These are phyloP conservation scores for Hymenochaete sp. DNA, from an alignment of 1,284 basidiomycete species.

Conservation along the genomic window DNA sequence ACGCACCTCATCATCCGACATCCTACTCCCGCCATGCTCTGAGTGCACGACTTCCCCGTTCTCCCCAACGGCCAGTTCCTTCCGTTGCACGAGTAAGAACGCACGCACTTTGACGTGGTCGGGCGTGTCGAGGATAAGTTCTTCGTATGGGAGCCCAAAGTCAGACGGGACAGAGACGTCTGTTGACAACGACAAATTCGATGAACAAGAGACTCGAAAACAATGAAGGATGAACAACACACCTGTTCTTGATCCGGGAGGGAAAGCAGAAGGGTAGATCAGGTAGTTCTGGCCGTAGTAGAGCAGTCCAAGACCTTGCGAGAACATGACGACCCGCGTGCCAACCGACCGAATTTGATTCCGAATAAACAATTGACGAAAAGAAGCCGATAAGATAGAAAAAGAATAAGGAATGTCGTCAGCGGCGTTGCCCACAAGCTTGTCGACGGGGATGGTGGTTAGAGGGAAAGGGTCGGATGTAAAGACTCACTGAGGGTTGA, in stretches of 20 bases:
- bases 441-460: too few species aligned
- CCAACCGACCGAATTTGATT: conserved; percentile 4
- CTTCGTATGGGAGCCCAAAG: conserved; percentile 65
- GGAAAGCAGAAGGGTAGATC: conserved; percentile 86
- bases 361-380: background rate
- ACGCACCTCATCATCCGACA: conserved; percentile 26
- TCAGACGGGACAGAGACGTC: conserved; percentile 67
- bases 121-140: conserved; percentile 56
- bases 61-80: conserved; percentile 26
- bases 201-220: too few species aligned
- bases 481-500: conserved; percentile 51
- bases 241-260: conserved; percentile 75
- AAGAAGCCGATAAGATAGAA: background rate
- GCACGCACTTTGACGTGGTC: conserved; percentile 53
- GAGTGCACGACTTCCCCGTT: conserved; percentile 19
- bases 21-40: conserved; percentile 17
- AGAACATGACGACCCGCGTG: conserved; percentile 1
- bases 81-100: conserved; percentile 50
- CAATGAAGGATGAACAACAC: too few species aligned
- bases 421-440: too few species aligned
- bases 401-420: background rate
- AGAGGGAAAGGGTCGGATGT: background rate
- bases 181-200: conserved; percentile 25
- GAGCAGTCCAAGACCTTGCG: conserved; percentile 59
- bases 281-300: conserved; percentile 82